Conservation (phyloP, 768 basidiomycete genomes). For the Leccinellum rugosiceps region DNA sequence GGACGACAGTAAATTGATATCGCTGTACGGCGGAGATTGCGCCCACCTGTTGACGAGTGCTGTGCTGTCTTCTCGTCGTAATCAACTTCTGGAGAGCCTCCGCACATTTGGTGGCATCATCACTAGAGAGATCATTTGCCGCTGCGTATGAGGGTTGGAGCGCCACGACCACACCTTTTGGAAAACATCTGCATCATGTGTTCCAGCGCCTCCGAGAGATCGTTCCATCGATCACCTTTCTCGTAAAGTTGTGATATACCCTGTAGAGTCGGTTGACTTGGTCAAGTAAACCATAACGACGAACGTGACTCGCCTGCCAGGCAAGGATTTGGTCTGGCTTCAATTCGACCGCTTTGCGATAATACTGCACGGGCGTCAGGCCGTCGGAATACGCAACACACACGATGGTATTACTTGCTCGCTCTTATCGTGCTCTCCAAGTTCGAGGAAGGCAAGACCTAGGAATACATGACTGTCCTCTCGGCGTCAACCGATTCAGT, state of each 20-base stretch:
- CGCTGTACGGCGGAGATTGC: background rate
- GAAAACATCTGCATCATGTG: conserved; percentile 57
- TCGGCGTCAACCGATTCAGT: conserved; percentile 1
- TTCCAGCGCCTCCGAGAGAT: conserved; percentile 50
- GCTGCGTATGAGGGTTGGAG: background rate
- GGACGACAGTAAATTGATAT: background rate
- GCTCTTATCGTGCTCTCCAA: conserved; percentile 67
- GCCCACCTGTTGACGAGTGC: conserved; percentile 56
- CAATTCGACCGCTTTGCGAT: conserved; percentile 70
- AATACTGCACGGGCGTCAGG: conserved; percentile 50
- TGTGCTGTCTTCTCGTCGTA: conserved; percentile 55
- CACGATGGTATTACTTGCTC: conserved; percentile 70
- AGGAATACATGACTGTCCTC: conserved; percentile 75
- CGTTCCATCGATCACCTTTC: conserved; percentile 53
- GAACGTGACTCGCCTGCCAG: conserved; percentile 63
- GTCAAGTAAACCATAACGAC: conserved; percentile 7
- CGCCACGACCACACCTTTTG: conserved; percentile 45
- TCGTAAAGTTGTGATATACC: conserved; percentile 76
- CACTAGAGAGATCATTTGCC: conserved; percentile 38
- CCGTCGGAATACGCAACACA: conserved; percentile 1
- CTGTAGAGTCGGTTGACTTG: conserved; percentile 35
- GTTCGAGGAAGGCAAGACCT: conserved; percentile 74
- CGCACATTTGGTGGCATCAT: conserved; percentile 76
- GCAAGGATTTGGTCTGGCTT: conserved; percentile 72
- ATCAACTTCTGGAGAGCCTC: conserved; percentile 78